These are phyloP conservation scores for Paxillus ammoniavirescens DNA, from an alignment of 768 basidiomycete species.

Conservation along the genomic window DNA sequence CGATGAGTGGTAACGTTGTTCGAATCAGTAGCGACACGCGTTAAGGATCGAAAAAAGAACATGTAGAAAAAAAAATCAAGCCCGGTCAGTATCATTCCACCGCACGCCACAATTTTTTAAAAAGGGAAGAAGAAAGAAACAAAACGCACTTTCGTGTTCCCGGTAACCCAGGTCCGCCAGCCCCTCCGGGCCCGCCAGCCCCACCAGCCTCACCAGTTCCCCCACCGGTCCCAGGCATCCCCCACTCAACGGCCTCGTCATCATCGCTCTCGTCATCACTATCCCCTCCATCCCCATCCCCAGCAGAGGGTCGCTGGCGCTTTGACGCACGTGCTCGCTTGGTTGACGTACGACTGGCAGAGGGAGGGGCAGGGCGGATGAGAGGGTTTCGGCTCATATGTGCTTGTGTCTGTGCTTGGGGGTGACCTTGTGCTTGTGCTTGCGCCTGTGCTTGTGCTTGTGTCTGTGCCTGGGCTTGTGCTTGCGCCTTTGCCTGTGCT, in stretches of 20 bases:
- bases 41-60: not conserved
- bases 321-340: conserved; percentile 24
- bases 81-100: not conserved
- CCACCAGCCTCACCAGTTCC: not conserved
- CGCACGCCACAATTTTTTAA: not conserved
- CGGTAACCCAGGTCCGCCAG: conserved; percentile 9
- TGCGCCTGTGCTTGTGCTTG: conserved; percentile 1
- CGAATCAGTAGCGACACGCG: no score
- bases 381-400: not conserved
- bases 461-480: not conserved
- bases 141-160: conserved; percentile 28
- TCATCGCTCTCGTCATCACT: conserved; percentile 33
- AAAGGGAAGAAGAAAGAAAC: not conserved
- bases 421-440: not conserved
- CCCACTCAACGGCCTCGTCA: conserved; percentile 26
- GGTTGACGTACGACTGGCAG: conserved; percentile 7
- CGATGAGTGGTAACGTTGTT: no score
- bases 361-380: not conserved
- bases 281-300: conserved; percentile 1
- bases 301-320: conserved; percentile 12
- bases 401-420: not conserved
- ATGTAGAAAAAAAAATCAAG: not conserved
- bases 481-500: not conserved
- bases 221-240: conserved; percentile 6
- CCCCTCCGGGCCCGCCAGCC: conserved; percentile 4